Conservation (phyloP, 306 rosid genomes). For the Citrullus mucosospermus region DNA sequence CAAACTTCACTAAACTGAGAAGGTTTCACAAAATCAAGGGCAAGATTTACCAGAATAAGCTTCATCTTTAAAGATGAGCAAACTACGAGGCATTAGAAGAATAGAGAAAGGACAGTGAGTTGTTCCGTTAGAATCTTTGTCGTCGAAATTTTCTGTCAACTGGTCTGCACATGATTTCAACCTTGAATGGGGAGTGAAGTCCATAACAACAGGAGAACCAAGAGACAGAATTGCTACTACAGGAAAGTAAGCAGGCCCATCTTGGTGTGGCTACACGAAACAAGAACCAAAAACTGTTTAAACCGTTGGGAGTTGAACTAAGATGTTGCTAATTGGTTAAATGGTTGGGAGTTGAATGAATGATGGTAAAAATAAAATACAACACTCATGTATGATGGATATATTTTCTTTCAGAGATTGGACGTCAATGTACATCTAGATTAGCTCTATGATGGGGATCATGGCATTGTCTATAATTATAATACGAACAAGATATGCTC, state of each 20-base stretch:
- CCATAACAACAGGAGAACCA: conserved; percentile 75
- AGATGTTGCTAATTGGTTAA: not conserved
- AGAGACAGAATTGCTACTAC: conserved; percentile 84
- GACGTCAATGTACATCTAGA: not conserved
- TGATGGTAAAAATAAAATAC: not conserved
- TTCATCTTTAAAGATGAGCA: conserved; percentile 71
- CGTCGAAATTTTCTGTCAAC: conserved; percentile 5
- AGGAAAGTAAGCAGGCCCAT: conserved; percentile 87
- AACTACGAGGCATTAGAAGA: conserved; percentile 67
- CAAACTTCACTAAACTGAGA: not conserved
- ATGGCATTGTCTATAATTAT: not conserved
- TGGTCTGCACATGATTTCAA: conserved; percentile 23
- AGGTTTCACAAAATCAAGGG: not conserved
- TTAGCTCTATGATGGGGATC: not conserved
- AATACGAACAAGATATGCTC: not conserved
- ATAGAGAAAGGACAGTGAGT: conserved; percentile 43
- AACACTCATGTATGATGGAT: not conserved
- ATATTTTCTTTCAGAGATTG: not conserved
- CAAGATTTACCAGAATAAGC: conserved; percentile 59
- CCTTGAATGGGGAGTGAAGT: conserved; percentile 79
- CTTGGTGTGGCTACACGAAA: conserved; percentile 65
- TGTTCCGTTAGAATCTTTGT: conserved; percentile 20
- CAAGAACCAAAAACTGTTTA: conserved; percentile 6
- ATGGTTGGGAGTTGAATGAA: not conserved
- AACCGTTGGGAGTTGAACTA: not conserved